Base-by-base conservation (phyloP, 768 basidiomycete genomes). In the Kwoniella mangroviensis region DNA sequence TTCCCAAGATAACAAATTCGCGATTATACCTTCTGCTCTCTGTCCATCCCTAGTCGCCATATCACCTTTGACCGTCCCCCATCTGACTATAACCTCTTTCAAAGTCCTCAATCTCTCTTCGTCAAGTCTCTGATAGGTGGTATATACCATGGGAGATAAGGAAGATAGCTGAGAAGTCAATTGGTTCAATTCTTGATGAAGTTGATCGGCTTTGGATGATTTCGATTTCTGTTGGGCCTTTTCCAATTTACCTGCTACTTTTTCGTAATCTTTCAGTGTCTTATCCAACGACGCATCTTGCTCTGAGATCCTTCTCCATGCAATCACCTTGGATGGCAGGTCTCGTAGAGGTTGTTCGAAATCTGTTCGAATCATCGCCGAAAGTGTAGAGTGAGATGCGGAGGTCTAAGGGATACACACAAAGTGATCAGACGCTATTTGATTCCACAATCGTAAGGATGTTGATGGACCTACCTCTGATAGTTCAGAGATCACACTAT, bases 21-120 rank as follows among this genome's bases (percentile, higher is more conserved):
- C 77, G 28, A 84, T 77, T 40, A 67, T 71, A 12, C 70, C 57
- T 67, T 84, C 82, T 26, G 77, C 76, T 26, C 77, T 70, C 62
- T 82, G 81, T 41, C 79, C 75, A 59, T 80, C 74, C 55, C 72
- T 70, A 5, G 69, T 65, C 1, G 81, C 77, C 62, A 79, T 73
- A 54, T 84, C 83, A 3, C 73, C 74, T 61, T 73, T 66, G 24
- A 79, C 70, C 11, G 82, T 84, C 24, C 81, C 81, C 75, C 77
- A 84, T 55, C 82, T 73, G 15, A 83, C 79, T 19, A 77, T 63
- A 24, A 81, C 59, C 69, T 84, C 82, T 63, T 84, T 84, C 45
- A 83, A 63, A 15, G 59, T 63, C 13, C 67, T 67, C 55, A 84
- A 63, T 22, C 83, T 71, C 40, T 74, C 73, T 58, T 77, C 76